Evolutionary conservation across 805 yeast genomes (phyloP).

Genomic region (Yarrowia sp.): DNA sequence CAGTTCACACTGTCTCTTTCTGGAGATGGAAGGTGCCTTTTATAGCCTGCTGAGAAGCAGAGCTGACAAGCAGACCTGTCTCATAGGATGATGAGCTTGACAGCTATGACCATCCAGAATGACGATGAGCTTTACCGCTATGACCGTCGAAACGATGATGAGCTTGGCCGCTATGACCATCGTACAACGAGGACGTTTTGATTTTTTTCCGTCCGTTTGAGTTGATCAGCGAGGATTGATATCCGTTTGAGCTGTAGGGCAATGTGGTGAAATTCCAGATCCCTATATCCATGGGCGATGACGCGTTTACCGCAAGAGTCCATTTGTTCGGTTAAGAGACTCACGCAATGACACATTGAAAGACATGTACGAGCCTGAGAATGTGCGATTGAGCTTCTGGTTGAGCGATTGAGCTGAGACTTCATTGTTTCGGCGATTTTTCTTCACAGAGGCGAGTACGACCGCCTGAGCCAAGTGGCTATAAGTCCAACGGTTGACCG

Average conservation of each 20-base stretch:
- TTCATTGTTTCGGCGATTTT: background rate
- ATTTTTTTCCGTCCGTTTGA: background rate
- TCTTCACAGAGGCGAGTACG: background rate
- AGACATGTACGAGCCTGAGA: too few species aligned
- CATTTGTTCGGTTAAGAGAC: background rate
- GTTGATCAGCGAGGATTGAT: background rate
- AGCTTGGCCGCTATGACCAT: too few species aligned
- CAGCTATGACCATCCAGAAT: background rate
- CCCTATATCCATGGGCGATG: background rate
- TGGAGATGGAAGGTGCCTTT: slow-evolving; percentile 5
- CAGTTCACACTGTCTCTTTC: slow-evolving; percentile 3
- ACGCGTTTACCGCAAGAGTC: slow-evolving; percentile 6
- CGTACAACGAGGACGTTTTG: background rate
- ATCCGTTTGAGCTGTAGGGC: background rate
- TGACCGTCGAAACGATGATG: too few species aligned
- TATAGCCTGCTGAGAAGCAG: slow-evolving; percentile 11
- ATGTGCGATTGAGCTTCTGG: background rate
- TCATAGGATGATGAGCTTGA: background rate
- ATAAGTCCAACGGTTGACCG: background rate
- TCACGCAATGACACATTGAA: too few species aligned
- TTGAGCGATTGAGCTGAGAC: background rate
- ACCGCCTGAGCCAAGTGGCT: background rate
- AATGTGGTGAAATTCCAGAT: background rate
- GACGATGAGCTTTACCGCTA: too few species aligned
- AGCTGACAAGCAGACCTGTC: slow-evolving; percentile 7